These are phyloP conservation scores for Globisporangium solare DNA, from an alignment of 352 stramenopile species.

Conservation along the genomic window DNA sequence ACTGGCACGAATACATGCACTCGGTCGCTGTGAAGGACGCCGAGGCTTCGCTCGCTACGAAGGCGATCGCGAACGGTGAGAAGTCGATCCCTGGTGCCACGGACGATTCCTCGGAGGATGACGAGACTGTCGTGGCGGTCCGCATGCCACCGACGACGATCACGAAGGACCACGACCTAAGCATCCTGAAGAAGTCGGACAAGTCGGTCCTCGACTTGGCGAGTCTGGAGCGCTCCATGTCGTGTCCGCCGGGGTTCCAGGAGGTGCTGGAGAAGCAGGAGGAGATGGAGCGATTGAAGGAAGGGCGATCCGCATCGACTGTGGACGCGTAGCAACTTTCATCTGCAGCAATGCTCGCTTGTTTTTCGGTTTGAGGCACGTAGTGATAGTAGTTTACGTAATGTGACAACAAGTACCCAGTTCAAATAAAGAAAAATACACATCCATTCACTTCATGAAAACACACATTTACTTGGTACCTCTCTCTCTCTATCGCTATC, in stretches of 20 bases:
- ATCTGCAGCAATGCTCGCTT: no score
- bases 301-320: conserved; percentile 5
- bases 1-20: conserved; percentile 87
- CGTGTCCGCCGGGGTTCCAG: conserved; percentile 63
- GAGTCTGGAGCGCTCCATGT: conserved; percentile 69
- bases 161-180: conserved; percentile 75
- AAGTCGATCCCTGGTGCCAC: background rate
- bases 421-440: conserved; percentile 6
- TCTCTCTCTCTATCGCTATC: no score
- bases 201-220: conserved; percentile 69
- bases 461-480: background rate
- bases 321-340: background rate
- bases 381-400: background rate
- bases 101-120: conserved; percentile 11
- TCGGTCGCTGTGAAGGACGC: conserved; percentile 34
- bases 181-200: conserved; percentile 69
- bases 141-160: conserved; percentile 46
- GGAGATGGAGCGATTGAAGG: conserved; percentile 13
- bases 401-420: background rate
- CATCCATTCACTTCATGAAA: conserved; percentile 9
- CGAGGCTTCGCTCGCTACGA: background rate
- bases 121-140: conserved; percentile 15
- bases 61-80: conserved; percentile 5
- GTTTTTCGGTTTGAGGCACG: background rate
- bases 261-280: conserved; percentile 36